These are phyloP conservation scores for Chrysoporthe cubensis DNA, from an alignment of 2,329 filamentous ascomycete genomes.

Conservation along the genomic window DNA sequence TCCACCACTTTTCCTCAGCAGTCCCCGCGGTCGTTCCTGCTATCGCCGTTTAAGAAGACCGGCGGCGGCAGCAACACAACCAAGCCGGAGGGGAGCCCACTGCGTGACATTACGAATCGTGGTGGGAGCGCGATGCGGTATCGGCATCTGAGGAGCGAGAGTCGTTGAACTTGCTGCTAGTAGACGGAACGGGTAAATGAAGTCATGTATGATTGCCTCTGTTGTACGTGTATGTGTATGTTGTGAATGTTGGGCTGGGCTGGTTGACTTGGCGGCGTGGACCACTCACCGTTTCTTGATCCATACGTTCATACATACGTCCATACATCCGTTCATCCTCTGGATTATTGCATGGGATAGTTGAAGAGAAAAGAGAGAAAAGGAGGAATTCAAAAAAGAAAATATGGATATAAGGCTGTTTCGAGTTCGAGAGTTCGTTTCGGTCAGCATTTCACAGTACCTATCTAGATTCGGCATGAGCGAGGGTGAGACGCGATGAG, in stretches of 20 bases:
- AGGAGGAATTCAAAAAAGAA: slow-evolving; percentile 25
- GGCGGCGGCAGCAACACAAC: slow-evolving; percentile 9
- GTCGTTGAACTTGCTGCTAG: slow-evolving; percentile 10
- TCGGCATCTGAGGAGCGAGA: slow-evolving; percentile 21
- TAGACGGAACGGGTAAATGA: slow-evolving; percentile 23
- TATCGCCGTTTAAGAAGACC: slow-evolving; percentile 32
- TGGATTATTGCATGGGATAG: slow-evolving; percentile 30
- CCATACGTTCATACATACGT: slow-evolving; percentile 9
- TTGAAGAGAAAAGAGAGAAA: slow-evolving; percentile 33
- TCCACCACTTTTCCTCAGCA: slow-evolving; percentile 29
- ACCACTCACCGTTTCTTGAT: slow-evolving; percentile 5
- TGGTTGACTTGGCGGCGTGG: slow-evolving; percentile 11
- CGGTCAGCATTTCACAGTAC: neutral
- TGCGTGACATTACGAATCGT: slow-evolving; percentile 31
- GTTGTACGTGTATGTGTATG: slow-evolving; percentile 26
- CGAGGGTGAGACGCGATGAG: neutral
- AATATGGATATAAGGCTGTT: slow-evolving; percentile 34
- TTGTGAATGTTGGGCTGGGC: slow-evolving; percentile 20
- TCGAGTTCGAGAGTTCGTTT: neutral
- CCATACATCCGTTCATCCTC: slow-evolving; percentile 12
- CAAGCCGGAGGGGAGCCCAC: slow-evolving; percentile 21
- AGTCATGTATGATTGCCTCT: slow-evolving; percentile 27
- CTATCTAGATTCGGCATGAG: neutral
- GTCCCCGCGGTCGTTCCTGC: slow-evolving; percentile 36
- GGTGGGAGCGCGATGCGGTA: slow-evolving; percentile 28